These are phyloP conservation scores for Pseudotsuga menziesii DNA, from an alignment of 75 land plant genomes.

Conservation along the genomic window DNA sequence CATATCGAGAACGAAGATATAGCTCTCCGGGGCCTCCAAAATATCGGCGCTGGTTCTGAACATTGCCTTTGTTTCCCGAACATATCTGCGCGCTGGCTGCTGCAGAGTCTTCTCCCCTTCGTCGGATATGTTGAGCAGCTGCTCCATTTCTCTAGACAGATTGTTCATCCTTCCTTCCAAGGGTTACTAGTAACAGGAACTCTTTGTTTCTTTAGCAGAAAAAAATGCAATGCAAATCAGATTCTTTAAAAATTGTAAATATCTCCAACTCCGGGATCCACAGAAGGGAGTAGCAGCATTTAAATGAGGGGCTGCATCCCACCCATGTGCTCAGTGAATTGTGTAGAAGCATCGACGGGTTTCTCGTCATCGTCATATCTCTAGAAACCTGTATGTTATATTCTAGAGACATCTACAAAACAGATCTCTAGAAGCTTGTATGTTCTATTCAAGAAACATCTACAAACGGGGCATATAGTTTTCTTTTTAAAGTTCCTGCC, in stretches of 20 bases:
- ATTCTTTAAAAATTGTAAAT: too few relatives aligned
- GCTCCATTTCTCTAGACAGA: background rate
- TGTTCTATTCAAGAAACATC: too few relatives aligned
- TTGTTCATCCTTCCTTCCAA: background rate
- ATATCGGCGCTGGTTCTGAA: conserved; percentile 32
- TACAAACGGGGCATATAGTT: too few relatives aligned
- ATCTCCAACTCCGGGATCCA: too few relatives aligned
- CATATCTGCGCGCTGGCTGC: background rate
- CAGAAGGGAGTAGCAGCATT: too few relatives aligned
- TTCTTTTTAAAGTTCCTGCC: too few relatives aligned
- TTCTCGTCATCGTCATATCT: background rate
- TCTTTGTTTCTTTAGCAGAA: too few relatives aligned
- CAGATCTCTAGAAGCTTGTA: too few relatives aligned
- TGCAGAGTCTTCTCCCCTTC: conserved; percentile 1
- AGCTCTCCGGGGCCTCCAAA: conserved; percentile 26
- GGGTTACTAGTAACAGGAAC: too few relatives aligned
- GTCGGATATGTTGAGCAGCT: background rate
- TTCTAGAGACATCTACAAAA: too few relatives aligned
- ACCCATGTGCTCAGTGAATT: background rate
- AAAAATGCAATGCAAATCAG: background rate
- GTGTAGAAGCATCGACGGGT: background rate
- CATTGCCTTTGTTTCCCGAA: conserved; percentile 19
- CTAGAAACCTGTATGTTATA: too few relatives aligned
- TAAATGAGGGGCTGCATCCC: background rate
- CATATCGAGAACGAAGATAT: conserved; percentile 34